A percentile compares a stretch with the other conserved stretches of the same genome.
Conservation (phyloP, 2,329 filamentous ascomycete species). For the Cytospora piceae region DNA sequence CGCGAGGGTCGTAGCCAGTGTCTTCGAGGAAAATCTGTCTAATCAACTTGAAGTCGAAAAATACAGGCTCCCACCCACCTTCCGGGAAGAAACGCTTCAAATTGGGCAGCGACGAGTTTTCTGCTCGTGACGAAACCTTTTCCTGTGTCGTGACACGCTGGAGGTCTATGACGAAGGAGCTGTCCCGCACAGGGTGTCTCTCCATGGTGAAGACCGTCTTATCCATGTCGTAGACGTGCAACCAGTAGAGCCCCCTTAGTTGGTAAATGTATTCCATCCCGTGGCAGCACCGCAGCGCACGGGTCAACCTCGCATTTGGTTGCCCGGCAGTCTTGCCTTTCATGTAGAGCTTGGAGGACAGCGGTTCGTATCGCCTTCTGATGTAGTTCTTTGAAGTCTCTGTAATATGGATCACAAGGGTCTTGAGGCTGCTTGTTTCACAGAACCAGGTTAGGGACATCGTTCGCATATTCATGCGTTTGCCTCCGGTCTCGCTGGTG, state of each 20-base stretch:
- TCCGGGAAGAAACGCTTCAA: background rate
- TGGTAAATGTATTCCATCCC: conserved; percentile 17
- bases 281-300: background rate
- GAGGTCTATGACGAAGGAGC: background rate
- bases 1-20: background rate
- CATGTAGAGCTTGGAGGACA: background rate
- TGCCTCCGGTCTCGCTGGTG: no score
- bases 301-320: conserved; percentile 10
- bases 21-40: background rate
- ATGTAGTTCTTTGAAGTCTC: background rate
- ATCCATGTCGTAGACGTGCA: background rate
- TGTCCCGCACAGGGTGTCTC: conserved; percentile 4
- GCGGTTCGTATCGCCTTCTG: background rate
- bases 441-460: background rate
- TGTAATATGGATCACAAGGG: conserved; percentile 5
- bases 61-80: background rate
- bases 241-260: background rate
- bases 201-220: background rate
- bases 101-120: background rate
- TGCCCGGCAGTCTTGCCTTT: conserved; percentile 2
- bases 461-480: background rate
- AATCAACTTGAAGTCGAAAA: background rate
- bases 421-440: background rate
- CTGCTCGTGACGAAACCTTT: background rate
- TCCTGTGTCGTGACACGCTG: background rate